These are phyloP conservation scores for Conoideocrella luteorostrata DNA, from an alignment of 2,329 filamentous ascomycete species.

Conservation along the genomic window DNA sequence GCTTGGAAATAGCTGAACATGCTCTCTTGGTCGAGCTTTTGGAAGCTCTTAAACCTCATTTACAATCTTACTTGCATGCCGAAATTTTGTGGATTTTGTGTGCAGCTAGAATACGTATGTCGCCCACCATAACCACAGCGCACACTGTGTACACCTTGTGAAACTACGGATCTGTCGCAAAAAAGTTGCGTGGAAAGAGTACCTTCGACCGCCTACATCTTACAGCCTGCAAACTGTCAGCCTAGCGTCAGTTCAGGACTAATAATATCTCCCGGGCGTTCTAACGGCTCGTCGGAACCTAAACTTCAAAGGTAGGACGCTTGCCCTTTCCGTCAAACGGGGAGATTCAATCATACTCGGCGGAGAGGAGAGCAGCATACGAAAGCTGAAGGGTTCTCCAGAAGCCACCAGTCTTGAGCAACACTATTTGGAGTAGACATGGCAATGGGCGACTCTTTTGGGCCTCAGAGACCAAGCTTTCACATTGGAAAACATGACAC, in stretches of 20 bases:
- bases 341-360: too few species aligned
- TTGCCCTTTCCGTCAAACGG: too few species aligned
- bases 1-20: too few species aligned
- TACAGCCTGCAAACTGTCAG: background rate
- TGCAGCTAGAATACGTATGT: background rate
- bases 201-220: background rate
- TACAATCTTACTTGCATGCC: too few species aligned
- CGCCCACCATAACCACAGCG: background rate
- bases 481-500: conserved; percentile 73
- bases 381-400: background rate
- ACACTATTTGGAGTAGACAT: conserved; percentile 21
- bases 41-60: too few species aligned
- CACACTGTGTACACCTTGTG: conserved; percentile 9
- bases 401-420: background rate
- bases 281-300: too few species aligned
- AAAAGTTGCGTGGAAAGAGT: conserved; percentile 5
- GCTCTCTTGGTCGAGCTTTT: too few species aligned
- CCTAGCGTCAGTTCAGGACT: background rate
- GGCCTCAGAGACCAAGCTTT: conserved; percentile 40
- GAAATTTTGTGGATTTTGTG: too few species aligned
- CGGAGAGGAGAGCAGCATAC: too few species aligned
- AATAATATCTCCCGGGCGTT: too few species aligned
- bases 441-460: conserved; percentile 20
- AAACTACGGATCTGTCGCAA: background rate
- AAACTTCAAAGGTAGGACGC: too few species aligned